These are phyloP conservation scores for Mortierella sp. DNA, from an alignment of 371 early-diverging fungal species.

Conservation along the genomic window DNA sequence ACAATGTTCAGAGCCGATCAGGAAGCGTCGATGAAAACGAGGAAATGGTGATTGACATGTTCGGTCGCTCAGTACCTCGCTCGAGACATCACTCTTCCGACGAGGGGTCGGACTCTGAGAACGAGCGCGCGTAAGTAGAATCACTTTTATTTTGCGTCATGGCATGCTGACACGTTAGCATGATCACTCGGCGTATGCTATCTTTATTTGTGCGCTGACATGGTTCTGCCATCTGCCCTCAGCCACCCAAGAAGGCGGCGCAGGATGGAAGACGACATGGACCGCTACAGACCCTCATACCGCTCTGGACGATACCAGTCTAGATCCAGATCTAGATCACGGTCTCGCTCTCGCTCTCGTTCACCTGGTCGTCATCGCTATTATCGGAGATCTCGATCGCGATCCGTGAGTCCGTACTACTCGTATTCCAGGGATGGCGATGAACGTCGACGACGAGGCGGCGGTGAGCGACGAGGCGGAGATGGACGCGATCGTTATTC, in stretches of 20 bases:
- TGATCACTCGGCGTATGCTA: slow-evolving; percentile 6
- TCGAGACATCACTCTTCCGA: slow-evolving; percentile 35
- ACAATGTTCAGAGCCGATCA: slow-evolving; percentile 28
- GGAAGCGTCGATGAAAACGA: slow-evolving; percentile 35
- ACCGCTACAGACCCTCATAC: slow-evolving; percentile 22
- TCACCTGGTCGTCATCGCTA: slow-evolving; percentile 12
- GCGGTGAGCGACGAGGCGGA: background rate
- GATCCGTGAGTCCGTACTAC: slow-evolving; percentile 26
- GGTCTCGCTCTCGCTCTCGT: slow-evolving; percentile 21
- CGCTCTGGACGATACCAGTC: slow-evolving; percentile 35
- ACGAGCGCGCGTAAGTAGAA: slow-evolving; percentile 42
- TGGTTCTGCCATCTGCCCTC: background rate
- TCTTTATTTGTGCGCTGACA: slow-evolving; percentile 1
- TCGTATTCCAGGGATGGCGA: slow-evolving; percentile 10
- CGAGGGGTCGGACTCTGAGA: slow-evolving; percentile 32
- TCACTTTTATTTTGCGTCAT: background rate
- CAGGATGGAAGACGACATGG: slow-evolving; percentile 41
- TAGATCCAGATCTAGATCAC: slow-evolving; percentile 13
- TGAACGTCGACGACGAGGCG: background rate
- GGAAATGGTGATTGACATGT: slow-evolving; percentile 36
- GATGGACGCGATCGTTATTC: slow-evolving; percentile 3
- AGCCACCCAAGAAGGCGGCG: slow-evolving; percentile 46
- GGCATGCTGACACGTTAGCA: slow-evolving; percentile 4
- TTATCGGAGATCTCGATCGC: slow-evolving; percentile 18
- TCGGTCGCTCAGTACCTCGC: slow-evolving; percentile 34